Evolutionary conservation across 768 basidiomycete genomes (phyloP).

Genomic region (Collybia sordida): DNA sequence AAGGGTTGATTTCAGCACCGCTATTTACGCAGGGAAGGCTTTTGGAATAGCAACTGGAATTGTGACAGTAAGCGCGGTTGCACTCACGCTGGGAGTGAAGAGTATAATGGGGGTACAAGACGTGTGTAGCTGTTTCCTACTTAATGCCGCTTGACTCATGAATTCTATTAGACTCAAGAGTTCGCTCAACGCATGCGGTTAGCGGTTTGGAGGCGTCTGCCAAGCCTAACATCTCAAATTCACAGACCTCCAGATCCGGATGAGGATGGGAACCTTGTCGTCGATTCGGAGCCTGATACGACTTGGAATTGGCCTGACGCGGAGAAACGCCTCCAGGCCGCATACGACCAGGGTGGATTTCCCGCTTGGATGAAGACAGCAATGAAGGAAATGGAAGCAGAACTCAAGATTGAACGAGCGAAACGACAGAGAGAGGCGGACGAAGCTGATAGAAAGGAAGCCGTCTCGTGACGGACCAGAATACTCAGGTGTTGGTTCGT

Average conservation of each 20-base stretch:
- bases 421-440: slow-evolving; percentile 27
- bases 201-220: slow-evolving; percentile 45
- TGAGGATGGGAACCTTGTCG: slow-evolving; percentile 9
- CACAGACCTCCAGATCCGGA: slow-evolving; percentile 40
- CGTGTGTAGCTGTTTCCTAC: slow-evolving; percentile 36
- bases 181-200: slow-evolving; percentile 60
- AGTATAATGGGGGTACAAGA: slow-evolving; percentile 51
- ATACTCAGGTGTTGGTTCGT: too few species aligned
- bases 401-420: slow-evolving; percentile 48
- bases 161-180: slow-evolving; percentile 45
- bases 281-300: slow-evolving; percentile 18
- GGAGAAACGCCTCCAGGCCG: slow-evolving; percentile 49
- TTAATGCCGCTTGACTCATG: slow-evolving; percentile 2
- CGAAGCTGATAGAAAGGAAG: neutral
- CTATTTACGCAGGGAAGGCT: slow-evolving; percentile 59
- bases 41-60: slow-evolving; percentile 64
- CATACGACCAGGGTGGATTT: slow-evolving; percentile 62
- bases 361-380: slow-evolving; percentile 54
- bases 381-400: slow-evolving; percentile 55
- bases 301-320: slow-evolving; percentile 55
- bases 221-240: slow-evolving; percentile 50
- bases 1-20: slow-evolving; percentile 43
- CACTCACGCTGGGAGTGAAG: slow-evolving; percentile 49
- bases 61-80: slow-evolving; percentile 48
- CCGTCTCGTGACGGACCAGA: neutral